phyloP scores from a whole-genome alignment of 331 rosid genomes.

The Malus hybrid region DNA sequence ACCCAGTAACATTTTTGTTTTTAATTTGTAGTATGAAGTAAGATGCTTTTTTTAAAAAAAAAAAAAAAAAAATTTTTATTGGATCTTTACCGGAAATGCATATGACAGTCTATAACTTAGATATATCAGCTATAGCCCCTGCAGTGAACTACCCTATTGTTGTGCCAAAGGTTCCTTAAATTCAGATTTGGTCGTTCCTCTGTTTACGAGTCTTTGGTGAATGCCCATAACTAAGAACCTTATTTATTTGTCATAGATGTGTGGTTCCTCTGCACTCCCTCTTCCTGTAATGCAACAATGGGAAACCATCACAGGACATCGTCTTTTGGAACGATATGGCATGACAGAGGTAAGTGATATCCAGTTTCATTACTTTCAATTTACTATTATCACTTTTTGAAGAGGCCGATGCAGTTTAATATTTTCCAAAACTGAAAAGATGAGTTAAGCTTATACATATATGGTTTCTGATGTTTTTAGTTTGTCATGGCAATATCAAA shows the following conservation, averaged over 20 bases:
- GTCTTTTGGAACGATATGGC: constrained; percentile 89
- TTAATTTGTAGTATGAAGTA: background rate
- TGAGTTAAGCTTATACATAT: background rate
- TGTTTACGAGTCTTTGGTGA: background rate
- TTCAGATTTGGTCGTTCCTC: background rate
- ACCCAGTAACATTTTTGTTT: background rate
- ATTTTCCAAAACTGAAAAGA: background rate
- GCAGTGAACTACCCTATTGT: background rate
- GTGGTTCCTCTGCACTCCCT: constrained; percentile 98
- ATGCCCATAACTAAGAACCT: background rate
- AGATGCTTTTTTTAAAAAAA: background rate
- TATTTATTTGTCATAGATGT: constrained; percentile 42
- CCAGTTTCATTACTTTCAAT: constrained; percentile 11
- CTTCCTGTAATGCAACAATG: constrained; percentile 82
- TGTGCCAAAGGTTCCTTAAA: background rate
- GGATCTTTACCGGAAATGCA: background rate
- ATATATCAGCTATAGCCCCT: background rate
- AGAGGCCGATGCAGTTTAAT: background rate
- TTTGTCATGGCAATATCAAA: constrained; percentile 93
- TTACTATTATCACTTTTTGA: background rate
- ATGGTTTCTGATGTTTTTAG: constrained; percentile 36
- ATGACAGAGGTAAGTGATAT: constrained; percentile 77
- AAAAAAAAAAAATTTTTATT: background rate
- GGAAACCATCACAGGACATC: constrained; percentile 77
- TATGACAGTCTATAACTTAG: too few species aligned